Evolutionary conservation across 2,329 filamentous ascomycete species (phyloP), one percentile per base, ranked within the genome.

Genomic region (Cytospora schulzeri): DNA sequence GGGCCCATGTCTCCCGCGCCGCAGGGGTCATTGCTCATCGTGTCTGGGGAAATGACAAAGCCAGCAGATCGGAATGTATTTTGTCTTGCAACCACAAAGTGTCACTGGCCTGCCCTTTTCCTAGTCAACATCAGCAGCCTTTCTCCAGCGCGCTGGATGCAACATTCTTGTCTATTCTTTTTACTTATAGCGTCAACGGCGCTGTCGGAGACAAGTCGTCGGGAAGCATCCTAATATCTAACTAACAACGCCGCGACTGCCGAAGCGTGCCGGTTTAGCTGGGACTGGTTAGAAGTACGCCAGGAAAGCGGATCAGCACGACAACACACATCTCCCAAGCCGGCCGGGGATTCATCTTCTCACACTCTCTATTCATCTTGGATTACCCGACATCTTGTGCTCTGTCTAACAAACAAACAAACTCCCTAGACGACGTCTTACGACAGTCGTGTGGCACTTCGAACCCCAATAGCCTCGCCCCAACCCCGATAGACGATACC

Each of bases 151-250:
- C 51, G 59, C 59, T 61, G 59, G 41, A 48, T 52, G 35, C 28
- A 61, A 38, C 45, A 38, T 35, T 11, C 33, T 48, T 51, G 26
- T 51, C 38, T 48, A 57, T 65, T 41, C 29, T 50, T 62, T 58
- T 55, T 26, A 35, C 31, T 38, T 45, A 59, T 66, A 60, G 62
- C 60, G 60, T 66, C 60, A 63, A 63, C 63, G 51, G 53, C 63
- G 51, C 59, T 57, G 54, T 54, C 54, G 38, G 60, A 31, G 52
- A 53, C 38, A 63, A 57, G 54, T 38, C 56, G 29, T 52, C 50
- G n/a, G 26, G 33, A 29, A 48, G 22, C 60, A 55, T 26, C 54
- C 29, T 45, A 26, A 61, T 56, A 35, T 33, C 50, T 48, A 35
- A 50, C 59, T 31, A 31, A 9, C 9, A 31, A 24, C 31, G 59